Percentiles rank a stretch among this genome's conserved stretches.
Evolutionary conservation across 1,139 yeast genomes (phyloP).

Genomic region (Candida anutae): DNA sequence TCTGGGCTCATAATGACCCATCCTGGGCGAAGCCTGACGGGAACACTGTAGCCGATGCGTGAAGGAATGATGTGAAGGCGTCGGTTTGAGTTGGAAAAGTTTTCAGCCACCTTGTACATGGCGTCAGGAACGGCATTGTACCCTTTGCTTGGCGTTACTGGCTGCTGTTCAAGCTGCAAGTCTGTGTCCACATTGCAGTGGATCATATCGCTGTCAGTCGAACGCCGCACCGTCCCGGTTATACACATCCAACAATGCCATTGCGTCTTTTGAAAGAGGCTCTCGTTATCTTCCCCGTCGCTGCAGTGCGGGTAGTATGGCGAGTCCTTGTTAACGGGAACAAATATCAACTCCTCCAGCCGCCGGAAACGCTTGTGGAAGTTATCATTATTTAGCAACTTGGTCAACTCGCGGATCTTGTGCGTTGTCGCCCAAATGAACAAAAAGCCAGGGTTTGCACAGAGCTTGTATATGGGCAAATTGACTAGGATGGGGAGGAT

Average conservation of each 20-base stretch:
- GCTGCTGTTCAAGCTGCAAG: conserved; percentile 48
- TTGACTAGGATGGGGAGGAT: conserved; percentile 50
- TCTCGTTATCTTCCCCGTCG: conserved; percentile 14
- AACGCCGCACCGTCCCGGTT: conserved; percentile 85
- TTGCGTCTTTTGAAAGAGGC: conserved; percentile 40
- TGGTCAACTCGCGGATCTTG: conserved; percentile 57
- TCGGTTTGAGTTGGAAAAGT: conserved; percentile 74
- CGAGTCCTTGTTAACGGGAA: conserved; percentile 51
- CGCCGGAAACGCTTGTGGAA: conserved; percentile 68
- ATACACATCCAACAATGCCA: conserved; percentile 99
- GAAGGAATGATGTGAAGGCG: conserved; percentile 81
- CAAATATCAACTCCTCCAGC: conserved; percentile 77
- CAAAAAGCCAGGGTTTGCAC: conserved; percentile 79
- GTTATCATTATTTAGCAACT: conserved; percentile 45
- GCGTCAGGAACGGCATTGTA: conserved; percentile 57
- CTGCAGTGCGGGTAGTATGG: conserved; percentile 51
- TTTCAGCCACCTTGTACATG: conserved; percentile 80
- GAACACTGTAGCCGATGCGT: conserved; percentile 50
- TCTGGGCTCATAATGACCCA: conserved; percentile 93
- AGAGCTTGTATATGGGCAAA: conserved; percentile 64
- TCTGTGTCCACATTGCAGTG: conserved; percentile 93
- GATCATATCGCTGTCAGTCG: conserved; percentile 75
- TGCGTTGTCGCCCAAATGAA: conserved; percentile 82
- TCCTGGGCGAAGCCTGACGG: conserved; percentile 71
- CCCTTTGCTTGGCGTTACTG: conserved; percentile 3